Percentiles rank a stretch among this genome's conserved stretches.
Evolutionary conservation across 2,329 filamentous ascomycete genomes (phyloP).

Genomic region (Didymella pinodella): DNA sequence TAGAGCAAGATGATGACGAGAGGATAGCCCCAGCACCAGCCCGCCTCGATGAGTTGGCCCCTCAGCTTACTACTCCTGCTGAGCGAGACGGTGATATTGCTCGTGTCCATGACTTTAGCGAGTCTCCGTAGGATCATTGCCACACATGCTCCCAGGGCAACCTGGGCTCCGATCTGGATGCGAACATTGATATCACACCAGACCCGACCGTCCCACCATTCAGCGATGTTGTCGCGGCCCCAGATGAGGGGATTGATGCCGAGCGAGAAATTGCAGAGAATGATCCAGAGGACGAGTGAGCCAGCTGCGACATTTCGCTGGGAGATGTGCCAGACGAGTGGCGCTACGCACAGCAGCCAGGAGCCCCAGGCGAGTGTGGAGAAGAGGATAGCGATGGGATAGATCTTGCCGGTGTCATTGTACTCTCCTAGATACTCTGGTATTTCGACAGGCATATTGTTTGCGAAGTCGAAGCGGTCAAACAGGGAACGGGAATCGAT

Average conservation of each 20-base stretch:
- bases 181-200: constrained; percentile 72
- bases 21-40: constrained; percentile 65
- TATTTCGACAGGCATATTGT: not conserved
- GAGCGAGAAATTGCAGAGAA: constrained; percentile 65
- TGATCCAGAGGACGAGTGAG: constrained; percentile 64
- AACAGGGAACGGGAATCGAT: not conserved
- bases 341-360: constrained; percentile 63
- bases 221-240: constrained; percentile 63
- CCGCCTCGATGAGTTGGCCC: constrained; percentile 59
- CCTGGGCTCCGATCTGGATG: constrained; percentile 61
- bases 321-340: constrained; percentile 66
- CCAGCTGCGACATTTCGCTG: constrained; percentile 68
- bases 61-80: constrained; percentile 58
- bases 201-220: constrained; percentile 66
- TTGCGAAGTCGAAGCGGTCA: not conserved
- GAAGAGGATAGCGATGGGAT: constrained; percentile 53
- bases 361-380: constrained; percentile 60
- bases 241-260: constrained; percentile 71
- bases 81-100: constrained; percentile 61
- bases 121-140: constrained; percentile 68
- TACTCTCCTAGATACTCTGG: not conserved
- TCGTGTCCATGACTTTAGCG: constrained; percentile 67
- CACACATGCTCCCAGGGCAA: constrained; percentile 62
- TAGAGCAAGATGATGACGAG: constrained; percentile 64
- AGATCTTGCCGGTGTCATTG: constrained; percentile 28